Evolutionary conservation across 805 yeast genomes (phyloP), one percentile per base, ranked within the genome.

Genomic region (Cyberlindnera bimundalis): DNA sequence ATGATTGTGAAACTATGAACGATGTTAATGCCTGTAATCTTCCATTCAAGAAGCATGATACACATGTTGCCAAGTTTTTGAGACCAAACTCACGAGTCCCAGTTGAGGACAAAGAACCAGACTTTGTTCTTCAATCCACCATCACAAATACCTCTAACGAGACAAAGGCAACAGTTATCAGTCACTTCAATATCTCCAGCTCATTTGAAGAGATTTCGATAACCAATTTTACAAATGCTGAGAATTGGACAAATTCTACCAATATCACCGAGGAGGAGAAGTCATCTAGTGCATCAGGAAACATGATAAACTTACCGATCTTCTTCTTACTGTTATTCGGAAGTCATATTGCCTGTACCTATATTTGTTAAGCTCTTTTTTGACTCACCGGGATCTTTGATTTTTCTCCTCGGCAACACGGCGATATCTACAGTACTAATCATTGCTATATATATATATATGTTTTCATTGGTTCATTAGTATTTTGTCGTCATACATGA

Each of bases 11-110:
- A 23, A 49, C 66, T 20, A 57, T 73, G 48, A 68, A 66, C 43
- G 78, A 73, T 41, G 68, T 72, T 20, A 73, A 74, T 51, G 76
- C 78, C 2, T 73, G 79, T 49, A 62, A 65, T 37, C 58, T 74
- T 13, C 78, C 78, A 4, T 71, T 72, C 55, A 71, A 68, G 52
- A 71, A 72, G 43, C 63, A 58, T 20, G 72, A 70, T 47, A 25
- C 48, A 4, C 64, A 55, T 24, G 44, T 47, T 37, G 64, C 64
- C 33, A 55, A 53, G 36, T 47, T 55, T 36, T 46, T 55, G 23
- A 52, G 56, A 42, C 55, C 59, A 23, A 47, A 51, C 42, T 40
- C 55, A 14, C 47, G 55, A 39, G 31, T 54, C 11, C 53, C 56
- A 14, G 46, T 53, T 19, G 58, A 53, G 40, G 53, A 49, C 25